Conservation (phyloP, 2,329 filamentous ascomycete species). For the Trichoderma breve region DNA sequence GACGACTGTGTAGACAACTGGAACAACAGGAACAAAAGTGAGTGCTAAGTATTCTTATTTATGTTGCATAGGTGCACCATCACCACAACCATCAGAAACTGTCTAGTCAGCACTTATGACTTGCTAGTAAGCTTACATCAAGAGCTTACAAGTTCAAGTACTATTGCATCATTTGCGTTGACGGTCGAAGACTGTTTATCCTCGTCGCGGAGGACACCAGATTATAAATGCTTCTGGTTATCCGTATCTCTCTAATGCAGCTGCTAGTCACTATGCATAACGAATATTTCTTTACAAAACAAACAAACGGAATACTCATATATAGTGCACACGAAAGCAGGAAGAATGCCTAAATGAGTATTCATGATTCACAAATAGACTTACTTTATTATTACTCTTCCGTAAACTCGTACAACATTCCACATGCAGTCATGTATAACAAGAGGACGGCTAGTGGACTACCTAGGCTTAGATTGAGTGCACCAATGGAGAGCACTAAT, state of each 20-base stretch:
- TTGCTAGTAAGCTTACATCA: neutral
- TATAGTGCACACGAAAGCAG: neutral
- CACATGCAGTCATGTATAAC: neutral
- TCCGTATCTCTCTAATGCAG: neutral
- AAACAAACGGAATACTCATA: too few species aligned
- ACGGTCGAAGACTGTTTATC: neutral
- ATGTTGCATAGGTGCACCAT: neutral
- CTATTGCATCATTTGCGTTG: neutral
- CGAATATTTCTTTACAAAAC: too few species aligned
- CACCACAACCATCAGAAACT: neutral
- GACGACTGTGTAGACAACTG: neutral
- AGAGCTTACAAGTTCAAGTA: neutral
- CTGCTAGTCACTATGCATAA: neutral
- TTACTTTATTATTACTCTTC: neutral
- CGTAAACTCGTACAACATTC: neutral
- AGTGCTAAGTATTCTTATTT: neutral
- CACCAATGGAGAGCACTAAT: neutral
- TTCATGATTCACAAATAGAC: neutral
- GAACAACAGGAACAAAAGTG: neutral
- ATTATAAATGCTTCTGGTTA: neutral
- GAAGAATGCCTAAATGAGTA: neutral
- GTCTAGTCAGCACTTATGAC: neutral
- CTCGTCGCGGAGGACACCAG: neutral
- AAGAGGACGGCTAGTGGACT: neutral
- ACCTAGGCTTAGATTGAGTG: neutral